phyloP scores from a whole-genome alignment of 2,329 filamentous ascomycete genomes.

The Alternaria ethzedia region DNA sequence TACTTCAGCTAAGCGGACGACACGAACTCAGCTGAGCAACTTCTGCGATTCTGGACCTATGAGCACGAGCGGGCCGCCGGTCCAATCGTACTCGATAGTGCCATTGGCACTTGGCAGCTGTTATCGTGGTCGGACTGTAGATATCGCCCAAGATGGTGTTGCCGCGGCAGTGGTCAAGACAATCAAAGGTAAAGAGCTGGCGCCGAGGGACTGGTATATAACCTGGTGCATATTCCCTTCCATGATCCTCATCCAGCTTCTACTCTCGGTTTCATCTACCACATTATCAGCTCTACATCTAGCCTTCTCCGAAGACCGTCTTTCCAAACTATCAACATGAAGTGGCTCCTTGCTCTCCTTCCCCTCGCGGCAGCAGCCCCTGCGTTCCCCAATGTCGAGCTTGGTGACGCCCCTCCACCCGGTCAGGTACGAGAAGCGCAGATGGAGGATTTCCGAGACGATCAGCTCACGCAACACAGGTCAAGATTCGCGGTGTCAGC shows the following conservation, averaged over 20 bases:
- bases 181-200: slow-evolving; percentile 10
- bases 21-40: slow-evolving; percentile 42
- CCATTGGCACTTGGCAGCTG: slow-evolving; percentile 35
- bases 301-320: slow-evolving; percentile 19
- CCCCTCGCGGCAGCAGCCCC: slow-evolving; percentile 42
- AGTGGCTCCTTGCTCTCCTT: slow-evolving; percentile 45
- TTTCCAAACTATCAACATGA: slow-evolving; percentile 41
- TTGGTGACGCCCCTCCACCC: slow-evolving; percentile 38
- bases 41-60: slow-evolving; percentile 31
- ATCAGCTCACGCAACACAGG: slow-evolving; percentile 32
- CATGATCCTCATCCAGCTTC: slow-evolving; percentile 43
- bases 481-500: slow-evolving; percentile 53
- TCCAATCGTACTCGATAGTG: slow-evolving; percentile 46
- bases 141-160: slow-evolving; percentile 22
- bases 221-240: slow-evolving; percentile 29
- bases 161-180: slow-evolving; percentile 14
- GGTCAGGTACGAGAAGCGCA: slow-evolving; percentile 30
- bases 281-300: slow-evolving; percentile 21
- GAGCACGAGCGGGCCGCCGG: slow-evolving; percentile 37
- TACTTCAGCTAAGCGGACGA: slow-evolving; percentile 15
- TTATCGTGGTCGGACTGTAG: slow-evolving; percentile 27
- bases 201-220: slow-evolving; percentile 41
- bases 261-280: slow-evolving; percentile 27
- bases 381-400: slow-evolving; percentile 20
- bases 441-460: not conserved